Percentiles rank a stretch among this genome's conserved stretches.
phyloP scores from a whole-genome alignment of 306 rosid genomes.

The Lathyrus tuberosus region DNA sequence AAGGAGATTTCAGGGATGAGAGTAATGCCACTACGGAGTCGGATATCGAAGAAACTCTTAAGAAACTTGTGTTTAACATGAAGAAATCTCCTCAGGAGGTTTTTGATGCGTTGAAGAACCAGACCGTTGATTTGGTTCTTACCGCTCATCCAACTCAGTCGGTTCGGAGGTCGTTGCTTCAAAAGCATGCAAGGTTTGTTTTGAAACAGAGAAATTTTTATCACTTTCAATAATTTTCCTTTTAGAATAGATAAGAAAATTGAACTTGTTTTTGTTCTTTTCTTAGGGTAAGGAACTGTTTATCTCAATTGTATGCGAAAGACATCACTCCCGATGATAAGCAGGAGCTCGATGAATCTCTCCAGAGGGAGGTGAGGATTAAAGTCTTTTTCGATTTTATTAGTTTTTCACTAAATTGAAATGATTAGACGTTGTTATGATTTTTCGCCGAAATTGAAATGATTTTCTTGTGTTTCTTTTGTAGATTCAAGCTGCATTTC shows the following conservation, averaged over 20 bases:
- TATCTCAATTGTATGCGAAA: conserved; percentile 79
- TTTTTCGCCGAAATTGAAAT: background rate
- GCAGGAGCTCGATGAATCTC: conserved; percentile 96
- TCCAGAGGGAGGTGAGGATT: conserved; percentile 84
- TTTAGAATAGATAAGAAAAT: background rate
- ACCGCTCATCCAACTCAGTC: conserved; percentile 99
- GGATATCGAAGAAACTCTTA: conserved; percentile 93
- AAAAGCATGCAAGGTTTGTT: conserved; percentile 91
- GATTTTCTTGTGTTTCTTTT: conserved; percentile 25
- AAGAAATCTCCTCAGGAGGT: conserved; percentile 94
- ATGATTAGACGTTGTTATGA: background rate
- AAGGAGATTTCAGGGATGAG: conserved; percentile 86
- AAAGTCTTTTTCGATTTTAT: conserved; percentile 24
- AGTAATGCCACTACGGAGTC: conserved; percentile 93
- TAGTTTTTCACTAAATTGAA: background rate
- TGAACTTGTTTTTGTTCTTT: conserved; percentile 1
- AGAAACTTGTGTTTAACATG: conserved; percentile 74
- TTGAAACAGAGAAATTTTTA: conserved; percentile 11
- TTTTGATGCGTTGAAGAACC: conserved; percentile 94
- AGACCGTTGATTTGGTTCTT: conserved; percentile 92
- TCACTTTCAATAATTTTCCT: conserved; percentile 7
- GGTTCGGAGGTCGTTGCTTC: conserved; percentile 94
- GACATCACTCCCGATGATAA: conserved; percentile 98
- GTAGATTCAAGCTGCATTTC: conserved; percentile 99
- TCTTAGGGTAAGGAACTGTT: conserved; percentile 77